phyloP scores from a whole-genome alignment of 148 eudicot species.

The Mesembryanthemum crystallinum region DNA sequence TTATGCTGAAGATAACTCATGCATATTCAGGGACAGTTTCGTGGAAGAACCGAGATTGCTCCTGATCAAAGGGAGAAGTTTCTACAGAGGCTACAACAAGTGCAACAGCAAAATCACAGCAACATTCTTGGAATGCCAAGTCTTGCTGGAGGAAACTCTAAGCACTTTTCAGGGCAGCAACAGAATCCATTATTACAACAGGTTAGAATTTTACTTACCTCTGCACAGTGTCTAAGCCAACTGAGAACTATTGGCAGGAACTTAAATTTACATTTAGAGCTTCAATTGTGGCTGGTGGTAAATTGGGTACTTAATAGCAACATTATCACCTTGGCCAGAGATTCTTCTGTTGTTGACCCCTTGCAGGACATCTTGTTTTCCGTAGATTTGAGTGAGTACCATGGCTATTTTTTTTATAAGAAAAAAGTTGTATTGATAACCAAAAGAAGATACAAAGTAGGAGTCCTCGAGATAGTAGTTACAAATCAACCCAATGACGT shows the following conservation, averaged over 20 bases:
- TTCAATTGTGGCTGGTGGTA: not conserved
- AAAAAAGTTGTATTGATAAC: too few species aligned
- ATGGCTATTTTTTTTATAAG: not conserved
- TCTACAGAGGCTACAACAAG: slow-evolving; percentile 78
- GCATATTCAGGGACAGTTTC: slow-evolving; percentile 61
- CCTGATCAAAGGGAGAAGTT: slow-evolving; percentile 96
- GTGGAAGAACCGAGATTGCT: slow-evolving; percentile 94
- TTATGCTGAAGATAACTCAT: not conserved
- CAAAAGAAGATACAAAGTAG: too few species aligned
- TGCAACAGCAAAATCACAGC: slow-evolving; percentile 85
- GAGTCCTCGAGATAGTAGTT: too few species aligned
- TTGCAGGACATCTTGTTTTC: not conserved
- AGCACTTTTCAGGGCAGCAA: slow-evolving; percentile 80
- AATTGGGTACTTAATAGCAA: not conserved
- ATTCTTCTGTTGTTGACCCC: not conserved
- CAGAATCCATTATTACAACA: slow-evolving; percentile 79
- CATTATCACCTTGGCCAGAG: not conserved
- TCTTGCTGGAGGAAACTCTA: slow-evolving; percentile 69
- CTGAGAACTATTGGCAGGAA: not conserved
- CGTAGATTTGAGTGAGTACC: not conserved
- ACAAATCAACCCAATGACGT: too few species aligned
- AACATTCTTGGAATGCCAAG: slow-evolving; percentile 72
- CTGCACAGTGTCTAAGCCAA: not conserved
- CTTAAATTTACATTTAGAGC: not conserved
- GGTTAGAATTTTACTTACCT: slow-evolving; percentile 39